Conservation (phyloP, 495 filamentous ascomycete species). For the Achaetomiella virescens region DNA sequence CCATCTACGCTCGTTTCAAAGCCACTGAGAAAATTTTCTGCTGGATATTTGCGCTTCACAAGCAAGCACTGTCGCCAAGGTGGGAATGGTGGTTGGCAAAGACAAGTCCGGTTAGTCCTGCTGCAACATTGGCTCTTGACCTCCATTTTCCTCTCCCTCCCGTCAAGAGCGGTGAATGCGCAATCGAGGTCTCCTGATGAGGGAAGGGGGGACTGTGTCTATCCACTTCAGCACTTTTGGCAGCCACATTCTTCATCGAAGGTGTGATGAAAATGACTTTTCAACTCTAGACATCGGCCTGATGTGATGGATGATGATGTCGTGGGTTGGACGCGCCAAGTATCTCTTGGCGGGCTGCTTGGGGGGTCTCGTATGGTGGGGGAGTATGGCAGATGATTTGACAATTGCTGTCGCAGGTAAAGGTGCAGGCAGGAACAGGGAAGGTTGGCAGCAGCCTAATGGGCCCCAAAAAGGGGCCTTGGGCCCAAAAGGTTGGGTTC, state of each 20-base stretch:
- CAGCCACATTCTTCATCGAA: not conserved
- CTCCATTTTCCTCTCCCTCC: constrained; percentile 5
- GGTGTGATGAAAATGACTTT: not conserved
- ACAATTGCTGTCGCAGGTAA: constrained; percentile 33
- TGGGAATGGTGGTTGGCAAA: not conserved
- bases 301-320: constrained; percentile 7
- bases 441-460: constrained; percentile 26
- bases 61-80: not conserved
- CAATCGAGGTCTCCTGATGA: not conserved
- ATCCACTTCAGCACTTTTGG: constrained; percentile 6
- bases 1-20: too few relatives aligned
- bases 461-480: constrained; percentile 20
- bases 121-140: constrained; percentile 20
- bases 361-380: constrained; percentile 27
- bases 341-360: constrained; percentile 16
- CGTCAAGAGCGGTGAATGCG: constrained; percentile 27
- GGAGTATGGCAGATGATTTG: constrained; percentile 29
- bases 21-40: not conserved
- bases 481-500: constrained; percentile 19
- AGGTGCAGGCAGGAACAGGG: constrained; percentile 35
- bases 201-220: not conserved
- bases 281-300: not conserved
- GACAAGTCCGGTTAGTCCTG: constrained; percentile 4
- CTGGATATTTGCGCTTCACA: not conserved
- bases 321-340: constrained; percentile 6